These are phyloP conservation scores for Nannochloris sp. DNA, from an alignment of 139 green algal genomes.

Conservation along the genomic window DNA sequence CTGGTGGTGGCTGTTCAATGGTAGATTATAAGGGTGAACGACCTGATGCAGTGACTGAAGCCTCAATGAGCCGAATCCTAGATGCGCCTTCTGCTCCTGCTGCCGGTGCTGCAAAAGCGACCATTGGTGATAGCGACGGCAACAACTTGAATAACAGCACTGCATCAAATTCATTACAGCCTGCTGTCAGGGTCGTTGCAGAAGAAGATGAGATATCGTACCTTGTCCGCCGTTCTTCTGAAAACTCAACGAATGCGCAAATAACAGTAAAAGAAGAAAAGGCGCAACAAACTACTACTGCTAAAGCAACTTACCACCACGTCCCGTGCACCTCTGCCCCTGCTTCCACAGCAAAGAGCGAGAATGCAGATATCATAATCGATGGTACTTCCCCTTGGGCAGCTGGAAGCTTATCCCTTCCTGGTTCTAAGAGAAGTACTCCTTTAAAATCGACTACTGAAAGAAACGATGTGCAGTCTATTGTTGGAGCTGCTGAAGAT, in stretches of 20 bases:
- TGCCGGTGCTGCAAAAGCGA: not conserved
- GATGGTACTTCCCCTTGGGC: not conserved
- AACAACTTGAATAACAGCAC: too few relatives aligned
- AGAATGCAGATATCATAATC: not conserved
- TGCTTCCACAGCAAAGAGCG: not conserved
- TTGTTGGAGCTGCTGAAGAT: not conserved
- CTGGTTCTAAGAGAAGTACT: not conserved
- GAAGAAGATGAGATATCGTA: not conserved
- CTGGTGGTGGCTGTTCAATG: not conserved
- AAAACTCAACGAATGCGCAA: too few relatives aligned
- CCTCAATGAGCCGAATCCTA: slow-evolving; percentile 12
- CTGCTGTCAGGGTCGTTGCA: not conserved
- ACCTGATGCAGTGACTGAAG: slow-evolving; percentile 9
- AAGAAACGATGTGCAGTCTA: not conserved
- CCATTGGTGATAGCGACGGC: not conserved
- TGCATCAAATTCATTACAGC: not conserved
- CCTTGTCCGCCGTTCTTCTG: too few relatives aligned
- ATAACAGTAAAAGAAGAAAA: too few relatives aligned
- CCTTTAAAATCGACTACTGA: not conserved
- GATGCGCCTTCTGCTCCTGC: not conserved
- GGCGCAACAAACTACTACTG: too few relatives aligned
- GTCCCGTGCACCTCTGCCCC: not conserved
- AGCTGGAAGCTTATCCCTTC: not conserved
- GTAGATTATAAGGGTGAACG: slow-evolving; percentile 1
- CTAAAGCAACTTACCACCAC: too few relatives aligned